Base-by-base conservation (phyloP, 2,329 filamentous ascomycete species). In the Thyridium curvatum region DNA sequence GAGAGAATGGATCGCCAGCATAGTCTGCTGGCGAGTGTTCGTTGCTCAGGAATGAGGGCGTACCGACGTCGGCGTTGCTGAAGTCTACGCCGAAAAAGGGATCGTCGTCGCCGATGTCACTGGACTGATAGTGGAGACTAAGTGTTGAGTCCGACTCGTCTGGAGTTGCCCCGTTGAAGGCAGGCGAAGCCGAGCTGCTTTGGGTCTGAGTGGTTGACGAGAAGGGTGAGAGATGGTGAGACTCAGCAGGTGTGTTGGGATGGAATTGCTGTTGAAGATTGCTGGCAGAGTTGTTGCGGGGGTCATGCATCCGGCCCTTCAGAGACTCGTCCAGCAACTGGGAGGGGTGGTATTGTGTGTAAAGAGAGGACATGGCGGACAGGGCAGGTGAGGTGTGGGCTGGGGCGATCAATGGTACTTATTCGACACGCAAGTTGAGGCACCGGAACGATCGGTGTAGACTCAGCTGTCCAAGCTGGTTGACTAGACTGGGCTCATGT, bases 31-130 rank as follows among this genome's bases (percentile, higher is more conserved):
- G 46, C 42, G 39, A 42, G 39, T 41, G 46, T 34, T 43, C 51
- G 36, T 65, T 62, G 18, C 60, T 64, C 9, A 76, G 49, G 41
- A 76, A 74, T 12, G 62, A 62, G 9, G 71, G 68, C 2, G 59
- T 61, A 35, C 59, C 62, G 31, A 54, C 60, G 14, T 68, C 62
- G 30, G 56, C 34, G 44, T 61, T 53, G 52, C 60, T 60, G 45
- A 75, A 40, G 34, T 73, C 60, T 42, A 66, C 59, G 39, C 67
- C 68, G 40, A 71, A 71, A 58, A 74, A 74, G 12, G 69, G 66
- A 46, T 78, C 72, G 41, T 67, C 62, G 18, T 65, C 26, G 44
- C 62, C 59, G 47, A 59, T 65, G 45, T 74, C 69, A 55, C 71
- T 74, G 4, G 67, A 53, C 46, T 69, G 69, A 46, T 71, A 74